phyloP scores from a whole-genome alignment of 2,329 filamentous ascomycete genomes.

The Fusarium albidum region DNA sequence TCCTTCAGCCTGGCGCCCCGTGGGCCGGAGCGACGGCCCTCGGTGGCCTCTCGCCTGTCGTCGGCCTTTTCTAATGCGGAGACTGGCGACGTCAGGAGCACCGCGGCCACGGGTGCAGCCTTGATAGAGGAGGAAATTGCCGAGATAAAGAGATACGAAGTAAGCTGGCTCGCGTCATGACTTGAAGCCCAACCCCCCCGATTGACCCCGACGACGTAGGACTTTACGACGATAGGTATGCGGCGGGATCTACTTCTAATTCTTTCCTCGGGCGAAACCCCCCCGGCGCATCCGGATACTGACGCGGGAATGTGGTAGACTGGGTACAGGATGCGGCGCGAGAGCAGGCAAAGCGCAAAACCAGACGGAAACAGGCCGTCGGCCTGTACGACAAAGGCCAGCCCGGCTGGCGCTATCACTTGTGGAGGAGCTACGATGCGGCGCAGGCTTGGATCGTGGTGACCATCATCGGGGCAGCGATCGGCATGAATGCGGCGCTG shows the following conservation, averaged over 20 bases:
- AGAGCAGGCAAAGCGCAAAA: constrained; percentile 83
- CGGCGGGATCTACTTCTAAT: constrained; percentile 28
- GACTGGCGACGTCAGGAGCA: constrained; percentile 63
- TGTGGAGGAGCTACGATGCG: constrained; percentile 91
- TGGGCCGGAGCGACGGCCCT: constrained; percentile 57
- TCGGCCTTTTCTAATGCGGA: constrained; percentile 73
- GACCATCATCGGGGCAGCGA: constrained; percentile 89
- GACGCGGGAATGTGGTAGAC: constrained; percentile 61
- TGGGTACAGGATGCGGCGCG: constrained; percentile 98
- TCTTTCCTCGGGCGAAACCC: too few species aligned
- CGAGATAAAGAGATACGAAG: constrained; percentile 96
- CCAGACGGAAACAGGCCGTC: constrained; percentile 74
- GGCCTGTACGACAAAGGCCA: constrained; percentile 76
- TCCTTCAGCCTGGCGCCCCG: constrained; percentile 53
- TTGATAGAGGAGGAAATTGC: constrained; percentile 94
- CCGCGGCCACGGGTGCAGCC: constrained; percentile 65
- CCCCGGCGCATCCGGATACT: constrained; percentile 40
- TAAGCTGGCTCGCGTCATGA: constrained; percentile 44
- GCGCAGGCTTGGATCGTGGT: constrained; percentile 98
- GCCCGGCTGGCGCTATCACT: constrained; percentile 79
- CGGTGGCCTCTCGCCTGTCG: constrained; percentile 71
- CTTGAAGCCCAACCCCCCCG: constrained; percentile 45
- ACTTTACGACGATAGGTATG: constrained; percentile 92
- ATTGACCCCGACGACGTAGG: constrained; percentile 54
- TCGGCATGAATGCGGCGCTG: constrained; percentile 91